Evolutionary conservation across 176 grass and related monocot genomes (phyloP), one percentile per base, ranked within the genome.

Genomic region (Stipa capillata): DNA sequence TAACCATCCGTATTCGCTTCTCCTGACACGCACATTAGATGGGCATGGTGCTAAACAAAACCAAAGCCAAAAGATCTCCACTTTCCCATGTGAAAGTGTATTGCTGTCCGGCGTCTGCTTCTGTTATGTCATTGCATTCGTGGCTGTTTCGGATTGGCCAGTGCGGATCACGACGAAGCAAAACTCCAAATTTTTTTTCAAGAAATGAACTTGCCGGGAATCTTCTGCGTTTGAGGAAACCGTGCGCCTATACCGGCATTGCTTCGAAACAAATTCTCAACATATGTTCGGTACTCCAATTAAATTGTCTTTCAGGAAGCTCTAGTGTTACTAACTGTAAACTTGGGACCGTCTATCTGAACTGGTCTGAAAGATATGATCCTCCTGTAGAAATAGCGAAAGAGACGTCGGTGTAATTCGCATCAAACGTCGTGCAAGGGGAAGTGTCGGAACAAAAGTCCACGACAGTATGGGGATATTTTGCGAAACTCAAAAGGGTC

Each of bases 1-100:
- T 75, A 83, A 88, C 33, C 33, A 67, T 20, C 61, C 11, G 52
- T 60, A 36, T 75, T 61, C 36, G 42, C 60, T 21, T 72, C 76
- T 53, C 1, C 27, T 79, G 80, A 51, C 69, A 80, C 40, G 58
- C 40, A 51, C 5, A 23, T 6, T 52, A 12, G 18, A 56, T 12
- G 17, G 33, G 16, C 40, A 31, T 28, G 8, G 28, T 48, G 23
- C 48, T 72, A 18, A 69, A 57, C 49, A 37, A 48, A 58, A 23
- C 11, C 25, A 49, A 54, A 10, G 31, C 47, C 21, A 43, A 71
- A 63, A 70, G 20, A 27, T 25, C 42, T 10, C 23, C 6, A 17
- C 63, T 76, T 69, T 76, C 13, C 20, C 33, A 35, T 82, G 42
- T 62, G 63, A 63, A 56, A 73, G 39, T 14, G 65, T 10, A 41